Base-by-base conservation (phyloP, 306 rosid species). In the Sicyos edulis region DNA sequence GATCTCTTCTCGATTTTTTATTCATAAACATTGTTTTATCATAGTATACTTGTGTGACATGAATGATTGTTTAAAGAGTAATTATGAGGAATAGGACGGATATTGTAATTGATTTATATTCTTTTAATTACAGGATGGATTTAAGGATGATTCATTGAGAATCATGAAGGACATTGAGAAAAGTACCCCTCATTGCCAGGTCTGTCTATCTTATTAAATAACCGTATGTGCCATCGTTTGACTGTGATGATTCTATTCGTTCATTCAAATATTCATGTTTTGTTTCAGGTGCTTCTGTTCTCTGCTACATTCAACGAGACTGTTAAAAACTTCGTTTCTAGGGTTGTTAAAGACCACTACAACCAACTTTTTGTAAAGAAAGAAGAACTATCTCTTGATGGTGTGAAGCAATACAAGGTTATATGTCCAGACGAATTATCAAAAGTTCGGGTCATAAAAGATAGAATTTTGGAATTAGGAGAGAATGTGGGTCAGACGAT, bases 261-360 rank as follows among this genome's bases (percentile, higher is more conserved):
- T 24, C 19, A 29, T 29, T 5, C 15, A 26, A 29, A 44, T 15
- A 14, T 60, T 29, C 14, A 5, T 60, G 15, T 60, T 54, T 47
- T 71, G 54, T 78, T 74, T 58, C 91, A 92, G 96, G 92, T 89
- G 77, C 90, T 87, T 75, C 76, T 91, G 78, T 92, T 90, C 83
- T 92, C 98, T 75, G 98, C 96, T 55, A 92, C 98, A 29, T 92
- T 92, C 53, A 90, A 87, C 74, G 96, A 92, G n/a, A 80, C 20
- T 1, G 98, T 92, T 63, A 92, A 80, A 82, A 83, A 78, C 45
- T 92, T 92, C 44, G 87, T 84, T 60, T 77, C 93, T 19, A 90
- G 82, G 75, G 80, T 62, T 4, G 89, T 92, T 50, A 87, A 81
- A 66, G 78, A 82, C n/a, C 29, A 26, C 29, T 82, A 87, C 71